A percentile compares a stretch with the other conserved stretches of the same genome.
Conservation (phyloP, 805 yeast species). For the Kodamaea restingae region DNA sequence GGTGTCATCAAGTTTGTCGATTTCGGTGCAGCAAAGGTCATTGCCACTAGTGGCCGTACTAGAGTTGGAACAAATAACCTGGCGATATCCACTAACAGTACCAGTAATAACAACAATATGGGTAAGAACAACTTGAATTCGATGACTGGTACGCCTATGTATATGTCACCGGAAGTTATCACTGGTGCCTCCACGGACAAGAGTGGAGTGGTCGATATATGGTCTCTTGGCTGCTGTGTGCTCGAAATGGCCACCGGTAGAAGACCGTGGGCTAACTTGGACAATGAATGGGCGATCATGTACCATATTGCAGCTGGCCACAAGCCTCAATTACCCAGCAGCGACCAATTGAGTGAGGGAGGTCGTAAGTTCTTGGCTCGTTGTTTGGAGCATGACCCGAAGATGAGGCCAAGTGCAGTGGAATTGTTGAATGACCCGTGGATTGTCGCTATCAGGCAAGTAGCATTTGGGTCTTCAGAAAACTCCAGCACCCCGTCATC, state of each 20-base stretch:
- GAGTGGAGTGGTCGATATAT: constrained; percentile 75
- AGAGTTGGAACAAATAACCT: constrained; percentile 15
- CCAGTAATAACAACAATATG: neutral
- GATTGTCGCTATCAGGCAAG: constrained; percentile 68
- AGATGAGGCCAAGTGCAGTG: constrained; percentile 73
- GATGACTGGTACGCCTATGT: constrained; percentile 96
- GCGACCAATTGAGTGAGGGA: constrained; percentile 69
- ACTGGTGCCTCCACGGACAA: constrained; percentile 64
- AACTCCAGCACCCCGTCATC: constrained; percentile 34
- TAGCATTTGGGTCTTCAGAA: constrained; percentile 53
- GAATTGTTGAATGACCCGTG: constrained; percentile 87
- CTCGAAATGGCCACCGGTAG: constrained; percentile 95
- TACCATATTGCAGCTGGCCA: constrained; percentile 96
- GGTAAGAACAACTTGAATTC: constrained; percentile 32
- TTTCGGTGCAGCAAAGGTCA: constrained; percentile 95
- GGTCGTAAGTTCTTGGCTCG: constrained; percentile 70
- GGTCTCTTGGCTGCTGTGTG: constrained; percentile 97
- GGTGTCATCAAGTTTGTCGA: constrained; percentile 95
- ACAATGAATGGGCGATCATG: constrained; percentile 98
- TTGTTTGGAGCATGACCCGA: constrained; percentile 81
- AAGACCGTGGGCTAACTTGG: constrained; percentile 94
- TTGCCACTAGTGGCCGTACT: constrained; percentile 56
- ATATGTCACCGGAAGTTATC: constrained; percentile 96
- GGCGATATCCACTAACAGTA: neutral
- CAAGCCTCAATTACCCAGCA: constrained; percentile 76